phyloP scores from a whole-genome alignment of 768 basidiomycete genomes.

The Tricholomella constricta region DNA sequence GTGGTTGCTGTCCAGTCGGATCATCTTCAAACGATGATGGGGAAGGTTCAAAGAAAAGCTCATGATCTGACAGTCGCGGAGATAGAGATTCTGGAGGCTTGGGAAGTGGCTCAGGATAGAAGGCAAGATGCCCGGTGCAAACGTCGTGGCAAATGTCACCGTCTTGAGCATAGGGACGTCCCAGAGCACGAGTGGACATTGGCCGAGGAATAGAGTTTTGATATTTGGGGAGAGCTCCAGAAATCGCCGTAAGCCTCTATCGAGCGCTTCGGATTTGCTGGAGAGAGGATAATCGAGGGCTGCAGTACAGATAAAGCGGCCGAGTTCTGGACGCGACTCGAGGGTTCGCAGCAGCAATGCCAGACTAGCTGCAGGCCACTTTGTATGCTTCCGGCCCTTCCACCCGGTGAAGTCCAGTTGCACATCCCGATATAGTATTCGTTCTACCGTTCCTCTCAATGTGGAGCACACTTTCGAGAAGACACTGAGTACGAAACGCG shows the following conservation, averaged over 20 bases:
- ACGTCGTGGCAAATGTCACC: slow-evolving; percentile 28
- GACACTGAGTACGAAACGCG: slow-evolving; percentile 26
- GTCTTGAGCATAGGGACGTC: slow-evolving; percentile 20
- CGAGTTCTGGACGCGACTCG: slow-evolving; percentile 25
- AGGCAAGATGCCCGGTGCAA: slow-evolving; percentile 27
- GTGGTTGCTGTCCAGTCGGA: slow-evolving; percentile 30
- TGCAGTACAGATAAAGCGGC: slow-evolving; percentile 20
- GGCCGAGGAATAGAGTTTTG: slow-evolving; percentile 26
- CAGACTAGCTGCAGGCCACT: slow-evolving; percentile 28
- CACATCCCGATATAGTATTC: slow-evolving; percentile 29
- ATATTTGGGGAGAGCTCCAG: slow-evolving; percentile 24
- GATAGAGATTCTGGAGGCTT: slow-evolving; percentile 24
- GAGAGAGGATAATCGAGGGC: slow-evolving; percentile 29
- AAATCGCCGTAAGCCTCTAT: slow-evolving; percentile 25
- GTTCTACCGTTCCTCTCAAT: slow-evolving; percentile 24
- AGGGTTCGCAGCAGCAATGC: slow-evolving; percentile 28
- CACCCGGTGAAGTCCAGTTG: slow-evolving; percentile 32
- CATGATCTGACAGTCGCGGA: slow-evolving; percentile 30
- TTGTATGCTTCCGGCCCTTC: slow-evolving; percentile 32
- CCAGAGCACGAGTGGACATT: slow-evolving; percentile 31
- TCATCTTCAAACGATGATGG: slow-evolving; percentile 22
- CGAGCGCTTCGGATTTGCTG: slow-evolving; percentile 21
- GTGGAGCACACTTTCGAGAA: slow-evolving; percentile 23
- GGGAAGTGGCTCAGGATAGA: slow-evolving; percentile 26
- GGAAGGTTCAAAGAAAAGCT: slow-evolving; percentile 21